Evolutionary conservation across 192 early-diverging fungal genomes (phyloP).

Genomic region (Dissophora ornata): DNA sequence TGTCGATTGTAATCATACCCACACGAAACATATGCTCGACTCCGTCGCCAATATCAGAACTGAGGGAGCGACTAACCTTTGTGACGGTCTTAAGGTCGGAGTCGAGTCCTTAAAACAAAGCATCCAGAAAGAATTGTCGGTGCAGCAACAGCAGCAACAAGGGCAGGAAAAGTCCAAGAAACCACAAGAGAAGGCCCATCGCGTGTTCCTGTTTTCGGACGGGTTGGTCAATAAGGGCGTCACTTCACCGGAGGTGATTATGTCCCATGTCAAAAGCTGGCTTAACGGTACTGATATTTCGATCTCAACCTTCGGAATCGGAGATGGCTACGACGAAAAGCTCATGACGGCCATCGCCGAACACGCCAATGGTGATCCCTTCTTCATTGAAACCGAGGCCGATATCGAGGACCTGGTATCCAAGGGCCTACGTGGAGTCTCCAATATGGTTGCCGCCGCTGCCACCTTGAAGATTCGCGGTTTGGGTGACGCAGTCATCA

Average conservation of each 20-base stretch:
- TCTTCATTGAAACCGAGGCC: slow-evolving; percentile 35
- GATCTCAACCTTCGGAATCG: slow-evolving; percentile 45
- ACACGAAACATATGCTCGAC: slow-evolving; percentile 26
- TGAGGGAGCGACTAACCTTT: slow-evolving; percentile 20
- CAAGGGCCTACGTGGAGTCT: slow-evolving; percentile 43
- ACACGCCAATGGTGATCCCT: slow-evolving; percentile 28
- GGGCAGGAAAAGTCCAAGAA: neutral
- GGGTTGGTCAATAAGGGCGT: slow-evolving; percentile 30
- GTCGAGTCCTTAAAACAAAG: slow-evolving; percentile 27
- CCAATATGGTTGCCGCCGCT: slow-evolving; percentile 27
- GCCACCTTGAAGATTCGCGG: slow-evolving; percentile 37
- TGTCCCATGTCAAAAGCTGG: slow-evolving; percentile 26
- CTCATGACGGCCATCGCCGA: slow-evolving; percentile 42
- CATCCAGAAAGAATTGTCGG: slow-evolving; percentile 21
- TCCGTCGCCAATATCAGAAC: slow-evolving; percentile 8
- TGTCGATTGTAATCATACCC: slow-evolving; percentile 38
- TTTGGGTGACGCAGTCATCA: slow-evolving; percentile 43
- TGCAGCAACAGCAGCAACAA: too few relatives aligned
- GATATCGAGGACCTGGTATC: slow-evolving; percentile 43
- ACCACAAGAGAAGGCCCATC: slow-evolving; percentile 19
- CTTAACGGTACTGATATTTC: slow-evolving; percentile 19
- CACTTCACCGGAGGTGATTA: slow-evolving; percentile 13
- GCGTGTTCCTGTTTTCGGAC: slow-evolving; percentile 43
- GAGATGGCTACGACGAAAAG: slow-evolving; percentile 41
- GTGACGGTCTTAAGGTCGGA: slow-evolving; percentile 27